Conservation (phyloP, 257 asterid species). For the Hygrophila difformis region DNA sequence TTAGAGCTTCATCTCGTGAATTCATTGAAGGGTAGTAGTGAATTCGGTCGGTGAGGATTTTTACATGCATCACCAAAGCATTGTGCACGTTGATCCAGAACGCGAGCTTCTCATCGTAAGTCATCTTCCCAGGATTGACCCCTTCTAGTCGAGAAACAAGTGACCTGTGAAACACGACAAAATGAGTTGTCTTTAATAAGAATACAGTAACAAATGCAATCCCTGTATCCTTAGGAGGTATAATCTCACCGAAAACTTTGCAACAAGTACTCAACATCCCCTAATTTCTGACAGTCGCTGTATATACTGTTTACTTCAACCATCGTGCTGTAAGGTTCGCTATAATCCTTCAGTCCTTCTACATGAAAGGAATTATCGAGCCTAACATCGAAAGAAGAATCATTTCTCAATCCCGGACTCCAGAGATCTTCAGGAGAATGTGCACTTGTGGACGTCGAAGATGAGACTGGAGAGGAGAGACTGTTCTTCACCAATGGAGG, state of each 20-base stretch:
- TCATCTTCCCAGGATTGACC: constrained; percentile 41
- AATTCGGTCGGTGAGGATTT: neutral
- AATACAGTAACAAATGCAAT: neutral
- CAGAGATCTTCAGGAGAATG: constrained; percentile 86
- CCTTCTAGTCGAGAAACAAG: constrained; percentile 50
- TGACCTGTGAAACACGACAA: constrained; percentile 25
- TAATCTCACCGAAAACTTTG: constrained; percentile 57
- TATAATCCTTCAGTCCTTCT: constrained; percentile 89
- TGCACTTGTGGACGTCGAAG: constrained; percentile 60
- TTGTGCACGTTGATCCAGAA: constrained; percentile 70
- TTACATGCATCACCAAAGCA: constrained; percentile 71
- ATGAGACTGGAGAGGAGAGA: constrained; percentile 71
- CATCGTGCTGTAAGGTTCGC: constrained; percentile 99
- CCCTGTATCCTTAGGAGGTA: neutral
- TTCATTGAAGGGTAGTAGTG: too few relatives aligned
- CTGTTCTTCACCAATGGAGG: constrained; percentile 53
- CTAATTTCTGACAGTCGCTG: constrained; percentile 71
- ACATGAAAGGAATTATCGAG: constrained; percentile 87
- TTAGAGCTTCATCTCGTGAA: too few relatives aligned
- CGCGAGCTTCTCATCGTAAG: constrained; percentile 61
- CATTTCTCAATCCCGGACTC: constrained; percentile 78
- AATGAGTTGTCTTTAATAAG: neutral
- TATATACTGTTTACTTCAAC: constrained; percentile 74
- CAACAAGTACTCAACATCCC: constrained; percentile 57
- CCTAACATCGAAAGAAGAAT: constrained; percentile 75